A percentile compares a stretch with the other conserved stretches of the same genome.
Conservation (phyloP, 306 rosid species). For the Rosa lucieae region DNA sequence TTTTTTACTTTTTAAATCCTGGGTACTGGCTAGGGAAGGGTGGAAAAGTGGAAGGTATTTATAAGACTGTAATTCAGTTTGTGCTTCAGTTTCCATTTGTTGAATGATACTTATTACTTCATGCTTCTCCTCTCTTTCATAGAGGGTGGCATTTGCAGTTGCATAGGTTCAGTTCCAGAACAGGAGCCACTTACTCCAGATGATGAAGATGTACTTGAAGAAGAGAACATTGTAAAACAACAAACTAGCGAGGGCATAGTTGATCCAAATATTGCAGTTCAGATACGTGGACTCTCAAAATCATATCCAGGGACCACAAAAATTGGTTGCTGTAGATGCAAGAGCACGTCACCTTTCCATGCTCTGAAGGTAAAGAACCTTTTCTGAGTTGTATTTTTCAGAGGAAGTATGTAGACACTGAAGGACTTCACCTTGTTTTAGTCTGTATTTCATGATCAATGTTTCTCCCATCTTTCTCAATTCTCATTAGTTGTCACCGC, state of each 20-base stretch:
- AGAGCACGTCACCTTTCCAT: slow-evolving; percentile 56
- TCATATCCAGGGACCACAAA: slow-evolving; percentile 68
- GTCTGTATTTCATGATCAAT: slow-evolving; percentile 20
- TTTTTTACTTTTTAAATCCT: slow-evolving; percentile 70
- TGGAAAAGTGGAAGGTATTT: slow-evolving; percentile 72
- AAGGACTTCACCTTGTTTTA: not conserved
- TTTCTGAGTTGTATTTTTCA: not conserved
- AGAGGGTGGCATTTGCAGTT: slow-evolving; percentile 91
- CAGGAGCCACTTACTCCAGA: slow-evolving; percentile 57
- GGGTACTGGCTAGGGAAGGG: slow-evolving; percentile 79
- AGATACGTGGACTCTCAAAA: slow-evolving; percentile 74
- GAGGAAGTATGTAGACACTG: not conserved
- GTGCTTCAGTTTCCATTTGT: slow-evolving; percentile 21
- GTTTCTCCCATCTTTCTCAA: not conserved
- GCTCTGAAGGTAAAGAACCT: slow-evolving; percentile 72
- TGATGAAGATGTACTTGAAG: slow-evolving; percentile 90
- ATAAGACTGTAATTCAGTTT: slow-evolving; percentile 16
- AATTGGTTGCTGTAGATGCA: slow-evolving; percentile 65
- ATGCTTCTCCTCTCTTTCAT: slow-evolving; percentile 16
- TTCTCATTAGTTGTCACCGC: not conserved
- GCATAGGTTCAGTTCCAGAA: slow-evolving; percentile 51
- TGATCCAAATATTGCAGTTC: slow-evolving; percentile 77
- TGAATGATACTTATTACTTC: slow-evolving; percentile 18
- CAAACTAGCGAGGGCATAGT: slow-evolving; percentile 48
- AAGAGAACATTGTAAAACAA: slow-evolving; percentile 69